These are phyloP conservation scores for Lactuca sativa DNA, from an alignment of 129 eudicot genomes.

Conservation along the genomic window DNA sequence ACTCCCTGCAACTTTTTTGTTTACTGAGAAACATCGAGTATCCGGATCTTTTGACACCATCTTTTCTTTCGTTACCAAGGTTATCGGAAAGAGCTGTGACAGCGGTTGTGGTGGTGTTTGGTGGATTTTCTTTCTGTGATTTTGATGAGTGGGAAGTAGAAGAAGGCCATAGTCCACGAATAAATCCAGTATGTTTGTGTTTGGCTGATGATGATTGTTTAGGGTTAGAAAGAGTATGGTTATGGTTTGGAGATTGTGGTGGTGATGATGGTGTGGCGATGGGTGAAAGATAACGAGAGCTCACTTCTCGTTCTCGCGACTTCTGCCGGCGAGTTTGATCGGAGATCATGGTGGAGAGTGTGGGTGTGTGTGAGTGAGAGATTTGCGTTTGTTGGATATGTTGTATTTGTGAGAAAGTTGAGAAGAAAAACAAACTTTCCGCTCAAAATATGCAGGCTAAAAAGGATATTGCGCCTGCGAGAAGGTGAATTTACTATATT, in stretches of 20 bases:
- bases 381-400: background rate
- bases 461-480: slow-evolving; percentile 52
- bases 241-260: slow-evolving; percentile 29
- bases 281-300: slow-evolving; percentile 61
- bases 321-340: slow-evolving; percentile 45
- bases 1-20: slow-evolving; percentile 53
- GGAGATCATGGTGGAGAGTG: slow-evolving; percentile 20
- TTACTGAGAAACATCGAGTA: slow-evolving; percentile 30
- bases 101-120: slow-evolving; percentile 26
- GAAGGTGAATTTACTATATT: slow-evolving; percentile 25
- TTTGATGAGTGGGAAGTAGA: slow-evolving; percentile 27
- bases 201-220: slow-evolving; percentile 28
- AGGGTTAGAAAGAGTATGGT: slow-evolving; percentile 29
- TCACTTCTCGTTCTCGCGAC: slow-evolving; percentile 71
- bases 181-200: slow-evolving; percentile 50
- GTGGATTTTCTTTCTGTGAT: slow-evolving; percentile 17
- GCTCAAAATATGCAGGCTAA: slow-evolving; percentile 52
- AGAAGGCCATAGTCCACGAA: slow-evolving; percentile 72
- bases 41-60: background rate
- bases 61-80: slow-evolving; percentile 40
- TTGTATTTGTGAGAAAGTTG: slow-evolving; percentile 9
- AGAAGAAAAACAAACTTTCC: slow-evolving; percentile 36
- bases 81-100: slow-evolving; percentile 42
- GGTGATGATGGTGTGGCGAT: slow-evolving; percentile 5
- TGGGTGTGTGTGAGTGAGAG: background rate